These are phyloP conservation scores for Coemansia sp. DNA, from an alignment of 371 early-diverging fungal genomes.

Conservation along the genomic window DNA sequence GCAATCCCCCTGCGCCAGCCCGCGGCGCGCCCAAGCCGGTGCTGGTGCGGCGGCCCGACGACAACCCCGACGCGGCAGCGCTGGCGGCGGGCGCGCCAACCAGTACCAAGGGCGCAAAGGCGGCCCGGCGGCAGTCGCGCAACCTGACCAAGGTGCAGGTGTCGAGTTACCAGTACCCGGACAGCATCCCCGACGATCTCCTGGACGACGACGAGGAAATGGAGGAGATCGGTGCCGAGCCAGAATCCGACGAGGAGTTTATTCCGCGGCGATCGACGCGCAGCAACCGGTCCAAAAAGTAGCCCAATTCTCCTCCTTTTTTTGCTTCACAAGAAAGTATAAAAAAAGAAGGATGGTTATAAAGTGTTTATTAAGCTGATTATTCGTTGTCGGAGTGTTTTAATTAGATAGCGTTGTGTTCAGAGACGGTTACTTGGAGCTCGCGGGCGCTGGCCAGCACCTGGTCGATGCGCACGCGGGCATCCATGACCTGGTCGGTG, in stretches of 20 bases:
- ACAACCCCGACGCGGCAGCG: too few species aligned
- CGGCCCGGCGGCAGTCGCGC: conserved; percentile 7
- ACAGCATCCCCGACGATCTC: conserved; percentile 1
- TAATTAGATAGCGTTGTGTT: too few species aligned
- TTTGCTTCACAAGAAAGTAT: too few species aligned
- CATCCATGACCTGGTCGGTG: conserved; percentile 26
- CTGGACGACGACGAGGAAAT: background rate
- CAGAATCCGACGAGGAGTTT: conserved; percentile 18
- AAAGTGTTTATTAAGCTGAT: too few species aligned
- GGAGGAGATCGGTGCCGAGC: background rate
- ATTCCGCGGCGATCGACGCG: conserved; percentile 25
- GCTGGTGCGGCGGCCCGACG: background rate
- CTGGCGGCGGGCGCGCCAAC: background rate
- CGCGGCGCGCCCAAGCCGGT: background rate
- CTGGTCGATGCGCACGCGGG: conserved; percentile 26
- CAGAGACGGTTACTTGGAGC: conserved; percentile 4
- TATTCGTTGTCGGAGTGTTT: too few species aligned
- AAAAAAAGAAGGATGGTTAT: too few species aligned
- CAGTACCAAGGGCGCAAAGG: background rate
- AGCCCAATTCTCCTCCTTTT: background rate
- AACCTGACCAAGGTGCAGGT: conserved; percentile 18
- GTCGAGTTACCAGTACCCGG: conserved; percentile 29
- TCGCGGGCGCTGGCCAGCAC: conserved; percentile 8
- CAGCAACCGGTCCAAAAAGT: background rate
- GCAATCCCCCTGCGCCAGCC: background rate